Evolutionary conservation across 768 basidiomycete species (phyloP), one percentile per base, ranked within the genome.

Genomic region (Psilocybe cubensis): DNA sequence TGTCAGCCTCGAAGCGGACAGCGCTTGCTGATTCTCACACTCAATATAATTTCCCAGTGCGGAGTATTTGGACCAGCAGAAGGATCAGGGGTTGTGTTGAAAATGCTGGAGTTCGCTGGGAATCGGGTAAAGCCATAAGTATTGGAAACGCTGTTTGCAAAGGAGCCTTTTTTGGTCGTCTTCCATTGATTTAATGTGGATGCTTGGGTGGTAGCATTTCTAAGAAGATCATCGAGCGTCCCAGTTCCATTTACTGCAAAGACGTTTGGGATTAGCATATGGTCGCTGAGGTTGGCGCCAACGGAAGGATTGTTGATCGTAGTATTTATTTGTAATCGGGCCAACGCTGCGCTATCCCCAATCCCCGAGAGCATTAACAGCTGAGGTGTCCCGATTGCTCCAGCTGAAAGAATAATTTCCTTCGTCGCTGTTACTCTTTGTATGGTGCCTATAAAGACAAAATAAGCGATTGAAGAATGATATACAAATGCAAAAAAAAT

Each of bases 321-420:
- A 12, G 72, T 48, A 8, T 58, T 46, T 38, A 77, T 66, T 2
- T 70, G 69, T 10, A 70, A 40, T 12, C 51, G 41, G 11, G 46
- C 25, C 6, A 77, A 66, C 5, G 66, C 60, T 1, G 57, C 50
- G 11, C 59, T 54, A 50, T 70, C 63, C n/a, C 75, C 76, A 25
- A 78, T 75, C 14, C 74, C 75, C 23, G 74, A 72, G 46, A 60
- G 53, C 23, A 58, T 45, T 2, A 76, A 64, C 18, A 76, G 68
- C 11, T 63, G 63, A 4, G 76, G 74, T 0, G 74, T 76, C 7
- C 66, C 68, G 29, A 76, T 60, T 9, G 69, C 57, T 4, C 77
- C 76, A 4, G 74, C 73, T 1, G 74, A 75, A 3, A 77, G 66
- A 33, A 77, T 67, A 35, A 76, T 65, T 61, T 77, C 75, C 54